phyloP scores from a whole-genome alignment of 768 basidiomycete genomes.

The Panaeolus papilionaceus region DNA sequence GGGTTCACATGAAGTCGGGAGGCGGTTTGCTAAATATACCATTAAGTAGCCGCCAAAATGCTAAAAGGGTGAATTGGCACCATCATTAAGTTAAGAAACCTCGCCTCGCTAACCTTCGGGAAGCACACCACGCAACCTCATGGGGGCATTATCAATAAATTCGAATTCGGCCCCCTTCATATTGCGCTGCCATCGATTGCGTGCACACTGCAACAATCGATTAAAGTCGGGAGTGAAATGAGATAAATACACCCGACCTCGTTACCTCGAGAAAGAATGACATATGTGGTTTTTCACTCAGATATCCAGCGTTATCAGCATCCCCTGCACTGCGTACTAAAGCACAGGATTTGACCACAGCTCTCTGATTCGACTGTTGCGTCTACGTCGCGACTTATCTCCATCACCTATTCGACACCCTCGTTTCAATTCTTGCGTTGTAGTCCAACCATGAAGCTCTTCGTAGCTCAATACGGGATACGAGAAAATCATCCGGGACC shows the following conservation, averaged over 20 bases:
- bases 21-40: constrained; percentile 8
- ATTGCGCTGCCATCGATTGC: constrained; percentile 8
- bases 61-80: background rate
- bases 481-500: constrained; percentile 4
- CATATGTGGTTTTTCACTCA: constrained; percentile 2
- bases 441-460: background rate
- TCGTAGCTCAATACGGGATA: constrained; percentile 11
- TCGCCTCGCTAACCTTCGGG: constrained; percentile 4
- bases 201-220: background rate
- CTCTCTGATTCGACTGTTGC: no score
- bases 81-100: background rate
- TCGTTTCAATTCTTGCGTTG: background rate
- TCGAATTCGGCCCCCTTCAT: constrained; percentile 10
- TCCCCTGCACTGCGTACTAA: background rate
- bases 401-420: background rate
- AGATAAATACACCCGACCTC: constrained; percentile 11
- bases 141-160: constrained; percentile 5
- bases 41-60: constrained; percentile 10
- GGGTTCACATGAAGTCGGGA: constrained; percentile 11
- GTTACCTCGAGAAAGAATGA: constrained; percentile 9
- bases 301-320: background rate
- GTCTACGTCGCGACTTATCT: background rate
- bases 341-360: background rate
- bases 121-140: constrained; percentile 13
- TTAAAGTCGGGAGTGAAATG: constrained; percentile 12